A percentile compares a stretch with the other conserved stretches of the same genome.
Conservation (phyloP, 2,329 filamentous ascomycete genomes). For the Penicillium brasilianum region DNA sequence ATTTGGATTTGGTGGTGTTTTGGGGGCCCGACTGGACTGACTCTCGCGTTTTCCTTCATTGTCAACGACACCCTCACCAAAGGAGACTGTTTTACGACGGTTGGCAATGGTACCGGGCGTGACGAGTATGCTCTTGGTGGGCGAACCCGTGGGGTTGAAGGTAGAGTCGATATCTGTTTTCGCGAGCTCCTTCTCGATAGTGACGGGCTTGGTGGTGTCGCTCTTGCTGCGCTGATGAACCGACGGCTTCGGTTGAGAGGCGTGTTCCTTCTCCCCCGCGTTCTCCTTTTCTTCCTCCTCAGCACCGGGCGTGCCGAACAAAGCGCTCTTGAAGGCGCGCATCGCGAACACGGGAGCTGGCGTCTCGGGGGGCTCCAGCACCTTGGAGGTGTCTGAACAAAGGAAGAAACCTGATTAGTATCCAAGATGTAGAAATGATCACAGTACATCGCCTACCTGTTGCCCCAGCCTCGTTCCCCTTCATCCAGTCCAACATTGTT, state of each 20-base stretch:
- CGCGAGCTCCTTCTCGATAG: slow-evolving; percentile 25
- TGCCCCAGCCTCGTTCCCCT: slow-evolving; percentile 26
- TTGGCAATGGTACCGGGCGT: slow-evolving; percentile 64
- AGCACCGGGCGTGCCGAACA: slow-evolving; percentile 67
- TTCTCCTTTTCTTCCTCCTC: slow-evolving; percentile 45
- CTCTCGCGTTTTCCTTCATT: slow-evolving; percentile 59
- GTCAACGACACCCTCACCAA: slow-evolving; percentile 61
- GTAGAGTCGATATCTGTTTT: slow-evolving; percentile 34
- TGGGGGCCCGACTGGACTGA: slow-evolving; percentile 50
- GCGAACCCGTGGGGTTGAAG: slow-evolving; percentile 50
- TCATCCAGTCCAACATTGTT: slow-evolving; percentile 35
- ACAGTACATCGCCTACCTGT: slow-evolving; percentile 21
- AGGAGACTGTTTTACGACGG: slow-evolving; percentile 65
- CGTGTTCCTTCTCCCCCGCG: slow-evolving; percentile 12
- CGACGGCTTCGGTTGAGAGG: slow-evolving; percentile 21
- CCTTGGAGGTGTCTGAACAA: slow-evolving; percentile 55
- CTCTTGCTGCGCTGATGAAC: slow-evolving; percentile 30
- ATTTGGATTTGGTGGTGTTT: slow-evolving; percentile 52
- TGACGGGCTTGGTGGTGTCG: slow-evolving; percentile 27
- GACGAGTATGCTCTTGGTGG: slow-evolving; percentile 67
- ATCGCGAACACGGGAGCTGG: slow-evolving; percentile 70
- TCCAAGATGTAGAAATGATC: background rate
- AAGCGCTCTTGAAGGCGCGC: slow-evolving; percentile 68
- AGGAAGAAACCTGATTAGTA: background rate
- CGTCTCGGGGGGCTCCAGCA: slow-evolving; percentile 64